Percentiles rank a stretch among this genome's conserved stretches.
Conservation (phyloP, 2,329 filamentous ascomycete genomes). For the Pseudogymnoascus sp. region DNA sequence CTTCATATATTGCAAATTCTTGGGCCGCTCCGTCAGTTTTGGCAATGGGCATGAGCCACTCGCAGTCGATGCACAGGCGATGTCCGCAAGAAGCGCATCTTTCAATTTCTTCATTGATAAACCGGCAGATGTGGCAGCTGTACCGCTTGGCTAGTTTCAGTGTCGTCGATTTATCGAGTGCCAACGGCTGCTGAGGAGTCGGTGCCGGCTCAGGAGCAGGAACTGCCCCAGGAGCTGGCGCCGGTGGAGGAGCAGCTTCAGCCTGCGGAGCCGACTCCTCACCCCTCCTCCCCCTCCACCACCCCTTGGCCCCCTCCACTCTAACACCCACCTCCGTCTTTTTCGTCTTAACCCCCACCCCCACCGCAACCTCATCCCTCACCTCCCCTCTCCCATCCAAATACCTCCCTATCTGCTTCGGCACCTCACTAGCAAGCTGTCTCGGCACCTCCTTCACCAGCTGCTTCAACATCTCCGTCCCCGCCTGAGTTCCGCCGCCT, state of each 20-base stretch:
- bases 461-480: not conserved
- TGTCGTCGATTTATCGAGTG: not conserved
- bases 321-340: not conserved
- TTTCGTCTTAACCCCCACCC: not conserved
- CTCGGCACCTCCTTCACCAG: not conserved
- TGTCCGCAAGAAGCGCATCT: conserved; percentile 43
- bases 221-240: not conserved
- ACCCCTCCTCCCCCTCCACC: not conserved
- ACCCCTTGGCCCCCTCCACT: not conserved
- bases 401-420: not conserved
- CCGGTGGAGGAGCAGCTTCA: not conserved
- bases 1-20: not conserved
- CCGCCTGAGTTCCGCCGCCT: not conserved
- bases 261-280: not conserved
- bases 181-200: not conserved
- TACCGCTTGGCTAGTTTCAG: not conserved
- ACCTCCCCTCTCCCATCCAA: not conserved
- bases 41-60: conserved; percentile 14
- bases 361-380: not conserved
- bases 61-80: conserved; percentile 40
- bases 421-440: not conserved
- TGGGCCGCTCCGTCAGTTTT: not conserved
- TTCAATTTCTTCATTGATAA: conserved; percentile 30
- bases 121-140: conserved; percentile 43
- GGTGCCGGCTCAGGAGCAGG: not conserved